Conservation (phyloP, 768 basidiomycete genomes). For the Macrolepiota dolichaula region DNA sequence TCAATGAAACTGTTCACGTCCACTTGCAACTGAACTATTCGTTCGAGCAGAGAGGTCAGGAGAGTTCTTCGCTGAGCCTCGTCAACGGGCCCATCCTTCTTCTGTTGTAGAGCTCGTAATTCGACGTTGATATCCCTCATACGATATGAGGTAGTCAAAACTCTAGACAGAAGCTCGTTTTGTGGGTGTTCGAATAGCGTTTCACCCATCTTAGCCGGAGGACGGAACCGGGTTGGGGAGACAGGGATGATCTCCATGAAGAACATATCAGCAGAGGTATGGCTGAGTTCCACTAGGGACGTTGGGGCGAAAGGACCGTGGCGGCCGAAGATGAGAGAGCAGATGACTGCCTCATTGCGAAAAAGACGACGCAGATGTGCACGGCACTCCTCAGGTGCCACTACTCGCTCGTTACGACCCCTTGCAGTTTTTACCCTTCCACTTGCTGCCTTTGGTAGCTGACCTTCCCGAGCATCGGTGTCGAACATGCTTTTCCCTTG, state of each 20-base stretch:
- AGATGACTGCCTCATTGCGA: constrained; percentile 75
- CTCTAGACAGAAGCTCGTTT: constrained; percentile 82
- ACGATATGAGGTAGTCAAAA: constrained; percentile 77
- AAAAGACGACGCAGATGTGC: constrained; percentile 91
- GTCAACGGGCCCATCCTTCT: constrained; percentile 47
- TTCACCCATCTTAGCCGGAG: constrained; percentile 88
- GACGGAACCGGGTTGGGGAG: constrained; percentile 93
- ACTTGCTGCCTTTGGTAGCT: constrained; percentile 68
- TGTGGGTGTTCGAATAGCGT: constrained; percentile 95
- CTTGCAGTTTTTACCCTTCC: constrained; percentile 73
- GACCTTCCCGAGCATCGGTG: constrained; percentile 13
- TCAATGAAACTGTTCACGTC: constrained; percentile 98
- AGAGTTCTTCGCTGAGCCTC: constrained; percentile 49
- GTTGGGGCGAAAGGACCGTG: constrained; percentile 81
- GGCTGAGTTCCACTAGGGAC: constrained; percentile 54
- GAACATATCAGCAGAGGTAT: constrained; percentile 91
- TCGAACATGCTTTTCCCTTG: constrained; percentile 10
- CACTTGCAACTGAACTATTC: constrained; percentile 85
- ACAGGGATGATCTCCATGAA: constrained; percentile 93
- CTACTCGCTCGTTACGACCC: constrained; percentile 86
- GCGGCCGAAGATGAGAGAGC: constrained; percentile 85
- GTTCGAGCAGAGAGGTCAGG: constrained; percentile 70
- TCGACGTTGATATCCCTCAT: constrained; percentile 74
- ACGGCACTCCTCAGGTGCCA: constrained; percentile 90
- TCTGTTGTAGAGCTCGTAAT: constrained; percentile 58